phyloP scores from a whole-genome alignment of 345 rosid genomes.

The Theobroma cacao region DNA sequence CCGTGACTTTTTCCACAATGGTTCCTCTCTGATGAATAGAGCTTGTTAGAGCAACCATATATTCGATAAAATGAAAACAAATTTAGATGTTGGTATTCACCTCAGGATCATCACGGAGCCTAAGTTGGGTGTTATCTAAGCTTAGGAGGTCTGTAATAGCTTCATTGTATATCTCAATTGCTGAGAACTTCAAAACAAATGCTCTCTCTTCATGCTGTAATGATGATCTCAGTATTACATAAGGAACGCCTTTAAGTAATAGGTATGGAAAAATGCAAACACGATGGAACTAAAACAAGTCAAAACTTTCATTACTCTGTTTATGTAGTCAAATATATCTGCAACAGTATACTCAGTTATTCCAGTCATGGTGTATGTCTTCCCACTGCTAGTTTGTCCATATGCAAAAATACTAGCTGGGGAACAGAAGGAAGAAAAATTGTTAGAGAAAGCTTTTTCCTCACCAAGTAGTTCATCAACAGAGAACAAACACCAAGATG shows the following conservation, averaged over 20 bases:
- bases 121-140: slow-evolving; percentile 64
- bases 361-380: slow-evolving; percentile 97
- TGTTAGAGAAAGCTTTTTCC: slow-evolving; percentile 1
- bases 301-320: slow-evolving; percentile 49
- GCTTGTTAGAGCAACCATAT: not conserved
- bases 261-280: slow-evolving; percentile 6
- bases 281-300: slow-evolving; percentile 6
- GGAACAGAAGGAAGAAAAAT: slow-evolving; percentile 9
- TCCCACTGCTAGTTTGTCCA: slow-evolving; percentile 99
- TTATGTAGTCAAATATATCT: slow-evolving; percentile 84
- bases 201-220: slow-evolving; percentile 92
- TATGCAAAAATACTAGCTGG: slow-evolving; percentile 96
- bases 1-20: slow-evolving; percentile 76
- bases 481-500: not conserved
- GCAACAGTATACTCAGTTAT: slow-evolving; percentile 83
- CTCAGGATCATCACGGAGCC: slow-evolving; percentile 95
- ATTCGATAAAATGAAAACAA: not conserved
- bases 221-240: slow-evolving; percentile 4
- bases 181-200: slow-evolving; percentile 87
- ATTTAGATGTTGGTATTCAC: slow-evolving; percentile 31
- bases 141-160: slow-evolving; percentile 85
- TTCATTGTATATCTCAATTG: slow-evolving; percentile 97
- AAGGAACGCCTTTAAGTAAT: not conserved
- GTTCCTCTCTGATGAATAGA: slow-evolving; percentile 69
- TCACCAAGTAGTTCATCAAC: not conserved